These are phyloP conservation scores for Agaricus blazei DNA, from an alignment of 768 basidiomycete genomes.

Conservation along the genomic window DNA sequence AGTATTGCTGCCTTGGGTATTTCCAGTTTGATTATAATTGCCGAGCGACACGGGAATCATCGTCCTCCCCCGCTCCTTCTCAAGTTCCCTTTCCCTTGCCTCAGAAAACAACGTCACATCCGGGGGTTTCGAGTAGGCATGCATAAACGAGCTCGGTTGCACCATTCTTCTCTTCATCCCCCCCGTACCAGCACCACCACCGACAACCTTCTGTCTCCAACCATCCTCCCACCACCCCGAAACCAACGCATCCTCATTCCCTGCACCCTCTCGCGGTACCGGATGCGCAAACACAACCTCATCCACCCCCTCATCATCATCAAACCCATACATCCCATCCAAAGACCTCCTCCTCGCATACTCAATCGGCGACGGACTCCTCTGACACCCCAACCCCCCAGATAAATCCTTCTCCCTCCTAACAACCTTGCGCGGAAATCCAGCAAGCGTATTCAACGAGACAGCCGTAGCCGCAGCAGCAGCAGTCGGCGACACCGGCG, in stretches of 20 bases:
- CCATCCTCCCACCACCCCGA: too few relatives aligned
- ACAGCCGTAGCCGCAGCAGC: neutral
- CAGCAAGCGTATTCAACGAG: neutral
- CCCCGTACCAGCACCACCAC: neutral
- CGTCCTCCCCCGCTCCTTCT: neutral
- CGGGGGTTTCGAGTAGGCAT: slow-evolving; percentile 7
- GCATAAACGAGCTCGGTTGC: slow-evolving; percentile 2
- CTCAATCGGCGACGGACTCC: too few relatives aligned
- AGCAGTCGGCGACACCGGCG: slow-evolving; percentile 4
- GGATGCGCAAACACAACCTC: neutral
- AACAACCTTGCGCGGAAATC: neutral
- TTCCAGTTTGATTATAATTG: neutral
- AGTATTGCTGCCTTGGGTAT: neutral
- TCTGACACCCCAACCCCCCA: neutral
- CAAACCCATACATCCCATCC: too few relatives aligned
- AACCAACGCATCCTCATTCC: neutral
- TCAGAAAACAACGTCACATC: neutral
- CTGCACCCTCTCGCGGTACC: neutral
- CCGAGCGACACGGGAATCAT: slow-evolving; percentile 1
- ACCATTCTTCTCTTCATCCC: slow-evolving; percentile 1
- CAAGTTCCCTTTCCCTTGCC: neutral
- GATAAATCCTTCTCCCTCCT: neutral
- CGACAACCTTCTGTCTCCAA: neutral
- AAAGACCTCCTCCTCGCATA: too few relatives aligned
- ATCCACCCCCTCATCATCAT: neutral